Base-by-base conservation (phyloP, 495 filamentous ascomycete genomes). In the Polyplosphaeria fusca region DNA sequence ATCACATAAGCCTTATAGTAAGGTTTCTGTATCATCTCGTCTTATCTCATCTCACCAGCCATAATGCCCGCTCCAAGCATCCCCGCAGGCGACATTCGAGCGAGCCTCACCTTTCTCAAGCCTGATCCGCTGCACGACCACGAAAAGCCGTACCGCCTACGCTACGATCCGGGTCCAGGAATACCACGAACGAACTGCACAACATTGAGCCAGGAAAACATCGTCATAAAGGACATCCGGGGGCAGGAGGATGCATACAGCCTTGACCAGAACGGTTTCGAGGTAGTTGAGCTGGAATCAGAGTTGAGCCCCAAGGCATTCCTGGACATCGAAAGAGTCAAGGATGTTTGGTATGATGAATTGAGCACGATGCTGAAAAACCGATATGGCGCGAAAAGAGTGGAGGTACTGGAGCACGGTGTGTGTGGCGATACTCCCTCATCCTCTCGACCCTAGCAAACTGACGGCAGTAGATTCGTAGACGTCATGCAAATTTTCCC, bases 321-420 rank as follows among this genome's bases (percentile, higher is more conserved):
- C 44, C 18, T 52, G 16, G 52, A 55, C 24, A 25, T 30, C 3
- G 43, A 47, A 20, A 49, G 30, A 35, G 52, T 55, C 4, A 55
- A 55, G 24, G 22, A 52, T 5, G 19, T 52, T 11, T 55, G 22
- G 41, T 48, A 50, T 37, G 9, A 11, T 9, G 52, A 55, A 20
- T 5, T 55, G 9, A 26, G 18, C 5, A n/a, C 5, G 18, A 5
- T 50, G 32, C 26, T 52, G 20, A 52, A 52, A 44, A 9, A n/a
- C 16, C n/a, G 11, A 5, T 26, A 18, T 11, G 52, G 44, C 5
- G 52, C 52, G 13, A 30, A 47, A 9, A 13, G 26, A 9, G 44
- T 55, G 12, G 43, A 55, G 32, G 28, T 55, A 3, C 24, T 55
- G 43, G 52, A 55, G 24, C 52, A 53, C 48, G 41, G 50, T n/a